phyloP scores from a whole-genome alignment of 1,284 basidiomycete genomes.

The Schizopora paradoxa region DNA sequence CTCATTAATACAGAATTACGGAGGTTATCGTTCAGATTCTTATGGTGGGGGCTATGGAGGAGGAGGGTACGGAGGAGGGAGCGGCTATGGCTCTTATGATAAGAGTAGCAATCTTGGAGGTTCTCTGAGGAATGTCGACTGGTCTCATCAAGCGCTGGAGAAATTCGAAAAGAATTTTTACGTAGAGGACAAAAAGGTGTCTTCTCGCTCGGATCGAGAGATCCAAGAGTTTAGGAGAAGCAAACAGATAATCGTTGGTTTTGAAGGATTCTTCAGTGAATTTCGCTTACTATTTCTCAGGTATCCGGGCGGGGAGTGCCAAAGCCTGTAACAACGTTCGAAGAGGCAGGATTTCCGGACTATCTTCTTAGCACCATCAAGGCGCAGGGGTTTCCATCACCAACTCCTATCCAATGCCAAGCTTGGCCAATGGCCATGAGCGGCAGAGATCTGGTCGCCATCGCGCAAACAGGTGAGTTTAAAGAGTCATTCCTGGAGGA shows the following conservation, averaged over 20 bases:
- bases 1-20: no score
- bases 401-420: slow-evolving; percentile 96
- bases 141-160: slow-evolving; percentile 68
- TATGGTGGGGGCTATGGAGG: slow-evolving; percentile 13
- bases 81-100: slow-evolving; percentile 42
- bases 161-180: slow-evolving; percentile 98
- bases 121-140: slow-evolving; percentile 82
- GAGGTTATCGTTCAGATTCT: no score
- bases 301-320: slow-evolving; percentile 88
- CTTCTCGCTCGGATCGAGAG: slow-evolving; percentile 76
- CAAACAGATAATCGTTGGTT: slow-evolving; percentile 82
- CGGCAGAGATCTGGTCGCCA: slow-evolving; percentile 92
- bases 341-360: slow-evolving; percentile 94
- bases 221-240: slow-evolving; percentile 78
- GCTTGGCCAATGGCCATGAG: slow-evolving; percentile 98
- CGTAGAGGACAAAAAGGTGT: slow-evolving; percentile 85
- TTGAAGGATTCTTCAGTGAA: slow-evolving; percentile 10
- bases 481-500: not conserved
- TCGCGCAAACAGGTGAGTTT: slow-evolving; percentile 82
- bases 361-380: slow-evolving; percentile 93
- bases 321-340: slow-evolving; percentile 86
- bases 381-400: slow-evolving; percentile 85
- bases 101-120: slow-evolving; percentile 82
- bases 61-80: slow-evolving; percentile 29
- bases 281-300: slow-evolving; percentile 33